A percentile compares a stretch with the other conserved stretches of the same genome.
Conservation (phyloP, 768 basidiomycete species). For the Russula vinacea region DNA sequence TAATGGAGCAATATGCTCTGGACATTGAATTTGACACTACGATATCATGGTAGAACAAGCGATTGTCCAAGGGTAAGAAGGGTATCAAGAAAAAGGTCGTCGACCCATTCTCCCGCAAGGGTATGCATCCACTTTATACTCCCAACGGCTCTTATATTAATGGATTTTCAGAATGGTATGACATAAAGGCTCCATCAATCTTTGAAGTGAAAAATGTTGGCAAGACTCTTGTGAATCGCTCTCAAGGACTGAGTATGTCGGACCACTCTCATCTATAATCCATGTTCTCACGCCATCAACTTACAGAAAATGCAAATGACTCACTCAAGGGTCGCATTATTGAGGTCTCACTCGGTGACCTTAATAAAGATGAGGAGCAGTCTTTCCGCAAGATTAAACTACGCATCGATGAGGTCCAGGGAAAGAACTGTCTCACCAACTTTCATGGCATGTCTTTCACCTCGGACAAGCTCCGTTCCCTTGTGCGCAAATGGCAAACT, state of each 20-base stretch:
- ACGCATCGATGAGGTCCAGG: constrained; percentile 93
- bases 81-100: constrained; percentile 99
- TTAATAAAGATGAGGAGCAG: constrained; percentile 99
- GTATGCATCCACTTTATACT: constrained; percentile 43
- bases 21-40: neutral
- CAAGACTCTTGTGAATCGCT: constrained; percentile 98
- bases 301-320: constrained; percentile 94
- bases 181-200: constrained; percentile 96
- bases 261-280: neutral
- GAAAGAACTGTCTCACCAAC: constrained; percentile 99
- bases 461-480: constrained; percentile 98
- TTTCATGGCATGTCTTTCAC: constrained; percentile 99
- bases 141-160: neutral
- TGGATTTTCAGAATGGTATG: constrained; percentile 82
- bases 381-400: constrained; percentile 99
- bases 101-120: constrained; percentile 99
- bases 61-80: constrained; percentile 97
- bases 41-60: constrained; percentile 74
- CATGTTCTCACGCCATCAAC: constrained; percentile 26
- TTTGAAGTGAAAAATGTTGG: constrained; percentile 97
- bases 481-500: constrained; percentile 99
- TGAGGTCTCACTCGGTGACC: constrained; percentile 93
- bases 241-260: constrained; percentile 91
- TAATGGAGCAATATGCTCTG: constrained; percentile 6
- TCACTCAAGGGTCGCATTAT: constrained; percentile 95